Evolutionary conservation across 768 basidiomycete species (phyloP), one percentile per base, ranked within the genome.

Genomic region (Suillus fuscotomentosus): DNA sequence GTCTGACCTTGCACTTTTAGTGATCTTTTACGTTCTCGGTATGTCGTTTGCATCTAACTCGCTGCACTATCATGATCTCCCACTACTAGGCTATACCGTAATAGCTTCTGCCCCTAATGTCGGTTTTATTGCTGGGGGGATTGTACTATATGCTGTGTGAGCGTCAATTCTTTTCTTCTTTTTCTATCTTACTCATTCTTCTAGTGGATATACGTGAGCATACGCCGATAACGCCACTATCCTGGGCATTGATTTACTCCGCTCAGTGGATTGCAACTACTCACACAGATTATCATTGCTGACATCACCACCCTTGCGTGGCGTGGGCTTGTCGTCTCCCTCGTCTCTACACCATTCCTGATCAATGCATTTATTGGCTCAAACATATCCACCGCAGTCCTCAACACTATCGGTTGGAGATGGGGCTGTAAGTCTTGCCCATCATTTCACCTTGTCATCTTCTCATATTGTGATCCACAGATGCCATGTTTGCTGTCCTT

Each of bases 321-420:
- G 84, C 80, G 86, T 61, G 84, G 86, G 9, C 72, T 86, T 27
- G 80, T 86, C 34, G 79, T 78, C 8, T 75, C 76, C 8, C 73
- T 86, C 36, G 80, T 80, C 14, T 80, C 82, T 8, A 66, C 80
- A 48, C 85, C 85, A 4, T 87, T 85, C 74, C 75, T 89, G 65
- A 78, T 89, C 72, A 89, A 89, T 71, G 85, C 80, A 3, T 88
- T 88, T 70, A 77, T 89, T 63, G 86, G 87, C n/a, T 78, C 84
- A n/a, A 86, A 86, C 69, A 82, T 89, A 56, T 79, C 85, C n/a
- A 70, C 84, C 8, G 64, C 68, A 24, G 72, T 83, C 36, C 68
- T 82, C 27, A 76, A 76, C 65, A 76, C 83, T 42, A 62, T 82
- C 48, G 83, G 84, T 8, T 90, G 88, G 88, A 75, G 88, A 72